Percentiles rank a stretch among this genome's conserved stretches.
phyloP scores from a whole-genome alignment of 129 eudicot species.

The Calendula officinalis region DNA sequence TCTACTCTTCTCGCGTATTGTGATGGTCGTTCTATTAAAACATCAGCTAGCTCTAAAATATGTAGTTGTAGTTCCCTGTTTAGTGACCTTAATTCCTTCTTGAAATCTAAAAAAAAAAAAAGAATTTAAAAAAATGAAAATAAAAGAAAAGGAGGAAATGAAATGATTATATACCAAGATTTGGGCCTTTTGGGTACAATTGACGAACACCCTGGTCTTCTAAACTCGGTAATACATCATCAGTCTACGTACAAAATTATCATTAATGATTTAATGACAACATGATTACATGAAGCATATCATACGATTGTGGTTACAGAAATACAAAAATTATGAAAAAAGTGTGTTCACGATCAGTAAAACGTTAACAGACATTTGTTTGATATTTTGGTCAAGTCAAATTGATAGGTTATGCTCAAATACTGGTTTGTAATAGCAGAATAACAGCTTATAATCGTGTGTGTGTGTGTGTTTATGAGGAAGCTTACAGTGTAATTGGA shows the following conservation, averaged over 20 bases:
- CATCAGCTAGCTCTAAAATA: slow-evolving; percentile 83
- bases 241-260: slow-evolving; percentile 56
- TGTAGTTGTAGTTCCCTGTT: slow-evolving; percentile 88
- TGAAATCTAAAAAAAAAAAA: slow-evolving; percentile 54
- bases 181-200: slow-evolving; percentile 80
- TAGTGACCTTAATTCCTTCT: slow-evolving; percentile 81
- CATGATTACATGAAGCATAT: slow-evolving; percentile 9
- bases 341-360: no score
- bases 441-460: not conserved
- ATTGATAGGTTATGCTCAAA: not conserved
- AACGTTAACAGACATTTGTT: not conserved
- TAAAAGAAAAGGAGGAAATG: not conserved
- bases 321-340: not conserved
- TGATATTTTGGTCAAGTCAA: not conserved
- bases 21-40: slow-evolving; percentile 79
- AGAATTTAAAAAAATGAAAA: not conserved
- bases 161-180: slow-evolving; percentile 52
- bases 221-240: slow-evolving; percentile 80
- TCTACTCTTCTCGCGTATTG: slow-evolving; percentile 95
- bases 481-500: slow-evolving; percentile 61
- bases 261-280: slow-evolving; percentile 9
- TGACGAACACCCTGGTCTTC: slow-evolving; percentile 95
- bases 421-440: not conserved
- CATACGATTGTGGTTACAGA: not conserved
- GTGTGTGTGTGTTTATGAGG: not conserved